A percentile compares a stretch with the other conserved stretches of the same genome.
phyloP scores from a whole-genome alignment of 495 filamentous ascomycete genomes.

The Neurospora sp. region DNA sequence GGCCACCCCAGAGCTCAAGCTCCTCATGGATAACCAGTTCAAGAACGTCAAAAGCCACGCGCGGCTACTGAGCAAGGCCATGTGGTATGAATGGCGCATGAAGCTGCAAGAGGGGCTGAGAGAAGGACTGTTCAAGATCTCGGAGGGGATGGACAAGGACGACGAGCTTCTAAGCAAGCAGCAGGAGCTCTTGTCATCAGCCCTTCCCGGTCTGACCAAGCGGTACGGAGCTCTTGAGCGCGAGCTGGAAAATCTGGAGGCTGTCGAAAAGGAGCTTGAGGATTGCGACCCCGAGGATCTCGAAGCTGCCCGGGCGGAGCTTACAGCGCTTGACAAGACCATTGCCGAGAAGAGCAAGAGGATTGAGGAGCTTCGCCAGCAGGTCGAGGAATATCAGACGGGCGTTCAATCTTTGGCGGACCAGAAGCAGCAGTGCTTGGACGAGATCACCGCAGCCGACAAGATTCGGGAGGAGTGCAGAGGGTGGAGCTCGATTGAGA shows the following conservation, averaged over 20 bases:
- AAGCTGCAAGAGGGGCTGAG: slow-evolving; percentile 76
- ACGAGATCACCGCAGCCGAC: slow-evolving; percentile 76
- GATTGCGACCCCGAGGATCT: slow-evolving; percentile 73
- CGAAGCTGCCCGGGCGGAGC: slow-evolving; percentile 49
- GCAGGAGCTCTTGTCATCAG: slow-evolving; percentile 50
- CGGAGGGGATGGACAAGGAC: slow-evolving; percentile 66
- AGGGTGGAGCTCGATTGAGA: slow-evolving; percentile 76
- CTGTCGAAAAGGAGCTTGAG: slow-evolving; percentile 62
- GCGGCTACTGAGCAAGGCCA: slow-evolving; percentile 76
- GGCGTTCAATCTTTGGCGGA: slow-evolving; percentile 48
- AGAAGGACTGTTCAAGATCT: slow-evolving; percentile 63
- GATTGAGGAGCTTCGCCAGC: slow-evolving; percentile 51
- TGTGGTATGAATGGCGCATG: slow-evolving; percentile 98
- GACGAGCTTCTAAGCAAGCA: slow-evolving; percentile 56
- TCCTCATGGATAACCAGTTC: slow-evolving; percentile 91
- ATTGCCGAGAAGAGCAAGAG: slow-evolving; percentile 56
- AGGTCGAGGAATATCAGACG: slow-evolving; percentile 53
- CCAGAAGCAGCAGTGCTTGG: slow-evolving; percentile 54
- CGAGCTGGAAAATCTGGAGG: slow-evolving; percentile 55
- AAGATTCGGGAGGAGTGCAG: slow-evolving; percentile 75
- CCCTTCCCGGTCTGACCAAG: slow-evolving; percentile 54
- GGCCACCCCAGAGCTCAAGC: slow-evolving; percentile 71
- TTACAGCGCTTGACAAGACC: slow-evolving; percentile 53
- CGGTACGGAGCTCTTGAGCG: slow-evolving; percentile 46
- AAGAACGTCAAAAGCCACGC: slow-evolving; percentile 93